Conservation (phyloP, 768 basidiomycete genomes). For the Termitomyces sp. region DNA sequence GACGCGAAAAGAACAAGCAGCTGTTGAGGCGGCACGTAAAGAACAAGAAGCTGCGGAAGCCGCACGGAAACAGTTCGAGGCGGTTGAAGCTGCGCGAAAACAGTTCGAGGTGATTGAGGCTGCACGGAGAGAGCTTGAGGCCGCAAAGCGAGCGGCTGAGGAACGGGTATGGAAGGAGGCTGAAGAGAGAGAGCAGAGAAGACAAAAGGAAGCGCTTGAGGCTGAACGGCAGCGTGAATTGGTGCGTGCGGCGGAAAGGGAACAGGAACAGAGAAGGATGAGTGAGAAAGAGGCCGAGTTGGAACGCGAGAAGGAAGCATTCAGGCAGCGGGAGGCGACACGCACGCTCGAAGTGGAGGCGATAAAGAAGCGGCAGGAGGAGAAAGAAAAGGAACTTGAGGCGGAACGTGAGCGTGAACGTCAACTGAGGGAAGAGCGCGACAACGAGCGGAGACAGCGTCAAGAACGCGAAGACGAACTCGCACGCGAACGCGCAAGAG, state of each 20-base stretch:
- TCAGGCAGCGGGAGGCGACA: constrained; percentile 9
- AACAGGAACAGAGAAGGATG: constrained; percentile 8
- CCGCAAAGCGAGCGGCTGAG: constrained; percentile 1
- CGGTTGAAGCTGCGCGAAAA: not conserved
- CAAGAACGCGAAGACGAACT: constrained; percentile 8
- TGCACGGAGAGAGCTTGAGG: not conserved
- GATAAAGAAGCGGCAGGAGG: constrained; percentile 1
- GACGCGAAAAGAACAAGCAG: not conserved
- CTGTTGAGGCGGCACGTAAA: not conserved
- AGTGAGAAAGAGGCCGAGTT: constrained; percentile 4
- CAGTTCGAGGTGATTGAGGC: not conserved
- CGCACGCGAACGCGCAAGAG: constrained; percentile 5
- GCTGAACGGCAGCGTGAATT: constrained; percentile 8
- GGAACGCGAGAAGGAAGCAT: constrained; percentile 14
- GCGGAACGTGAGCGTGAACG: constrained; percentile 14
- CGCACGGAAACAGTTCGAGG: not conserved
- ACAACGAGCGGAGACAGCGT: constrained; percentile 6
- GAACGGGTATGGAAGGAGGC: not conserved
- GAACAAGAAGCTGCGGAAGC: not conserved
- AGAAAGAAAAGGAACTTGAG: constrained; percentile 9
- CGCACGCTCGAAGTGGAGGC: constrained; percentile 1
- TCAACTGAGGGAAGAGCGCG: constrained; percentile 1
- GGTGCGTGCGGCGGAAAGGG: constrained; percentile 7
- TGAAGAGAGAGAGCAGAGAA: constrained; percentile 7
- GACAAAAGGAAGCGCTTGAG: constrained; percentile 3